A percentile compares a stretch with the other conserved stretches of the same genome.
These are phyloP conservation scores for Epichloe amarillans DNA, from an alignment of 2,329 filamentous ascomycete genomes.

Conservation along the genomic window DNA sequence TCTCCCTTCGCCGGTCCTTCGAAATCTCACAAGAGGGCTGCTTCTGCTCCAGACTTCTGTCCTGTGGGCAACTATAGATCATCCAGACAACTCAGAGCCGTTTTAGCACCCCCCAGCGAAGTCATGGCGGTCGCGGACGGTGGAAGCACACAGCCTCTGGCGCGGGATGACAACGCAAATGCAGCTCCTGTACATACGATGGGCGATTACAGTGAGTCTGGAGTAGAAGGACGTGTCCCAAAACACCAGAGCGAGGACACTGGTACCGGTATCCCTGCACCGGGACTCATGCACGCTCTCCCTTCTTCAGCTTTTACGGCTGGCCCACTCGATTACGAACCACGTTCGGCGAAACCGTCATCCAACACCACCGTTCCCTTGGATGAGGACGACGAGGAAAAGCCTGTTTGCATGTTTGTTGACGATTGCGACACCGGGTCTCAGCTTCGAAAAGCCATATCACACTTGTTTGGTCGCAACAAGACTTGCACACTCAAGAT, in stretches of 20 bases:
- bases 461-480: conserved; percentile 73
- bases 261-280: not conserved
- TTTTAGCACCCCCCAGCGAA: conserved; percentile 9
- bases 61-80: conserved; percentile 6
- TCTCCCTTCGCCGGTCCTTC: conserved; percentile 10
- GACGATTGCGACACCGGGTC: conserved; percentile 45
- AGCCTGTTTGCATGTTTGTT: conserved; percentile 39
- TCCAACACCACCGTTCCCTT: not conserved
- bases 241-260: not conserved
- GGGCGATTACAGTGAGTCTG: not conserved
- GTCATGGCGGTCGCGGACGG: conserved; percentile 6
- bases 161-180: not conserved
- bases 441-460: conserved; percentile 60
- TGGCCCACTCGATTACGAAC: not conserved
- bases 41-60: conserved; percentile 34
- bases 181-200: not conserved
- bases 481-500: conserved; percentile 63
- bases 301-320: not conserved
- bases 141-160: not conserved
- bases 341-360: not conserved
- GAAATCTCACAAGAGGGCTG: conserved; percentile 33
- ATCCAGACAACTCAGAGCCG: conserved; percentile 7
- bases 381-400: conserved; percentile 11
- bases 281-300: not conserved
- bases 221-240: not conserved